A percentile compares a stretch with the other conserved stretches of the same genome.
These are phyloP conservation scores for Dictyostelium purpureum DNA, from an alignment of 78 protist species.

Conservation along the genomic window DNA sequence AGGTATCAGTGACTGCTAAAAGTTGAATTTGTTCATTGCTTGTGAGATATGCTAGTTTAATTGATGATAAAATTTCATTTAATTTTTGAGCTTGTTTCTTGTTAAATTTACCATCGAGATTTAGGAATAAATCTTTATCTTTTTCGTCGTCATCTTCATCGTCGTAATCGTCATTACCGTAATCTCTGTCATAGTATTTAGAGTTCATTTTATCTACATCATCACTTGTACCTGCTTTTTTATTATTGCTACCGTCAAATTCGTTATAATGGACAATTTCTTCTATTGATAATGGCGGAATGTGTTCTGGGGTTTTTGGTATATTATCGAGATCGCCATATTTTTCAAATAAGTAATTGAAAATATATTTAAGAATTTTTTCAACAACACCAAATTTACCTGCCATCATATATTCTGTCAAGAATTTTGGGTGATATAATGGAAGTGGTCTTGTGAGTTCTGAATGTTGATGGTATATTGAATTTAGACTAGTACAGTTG, in stretches of 20 bases:
- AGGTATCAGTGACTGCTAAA: constrained; percentile 65
- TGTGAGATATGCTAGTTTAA: constrained; percentile 25
- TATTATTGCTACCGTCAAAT: not conserved
- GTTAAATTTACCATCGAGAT: not conserved
- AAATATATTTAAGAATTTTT: constrained; percentile 29
- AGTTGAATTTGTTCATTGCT: constrained; percentile 34
- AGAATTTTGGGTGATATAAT: constrained; percentile 71
- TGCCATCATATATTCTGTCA: constrained; percentile 69
- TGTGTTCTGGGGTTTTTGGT: constrained; percentile 9
- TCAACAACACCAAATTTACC: constrained; percentile 66
- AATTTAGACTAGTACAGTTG: not conserved
- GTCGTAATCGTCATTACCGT: not conserved
- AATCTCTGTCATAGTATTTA: not conserved
- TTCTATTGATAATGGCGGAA: constrained; percentile 19
- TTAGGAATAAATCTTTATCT: not conserved
- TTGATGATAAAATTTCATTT: constrained; percentile 37
- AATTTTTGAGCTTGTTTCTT: constrained; percentile 24
- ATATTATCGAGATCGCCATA: constrained; percentile 1
- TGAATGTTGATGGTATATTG: constrained; percentile 52
- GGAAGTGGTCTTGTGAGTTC: constrained; percentile 32
- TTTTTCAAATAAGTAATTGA: constrained; percentile 3
- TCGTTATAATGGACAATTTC: not conserved
- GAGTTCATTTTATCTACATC: constrained; percentile 28
- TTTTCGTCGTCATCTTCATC: not conserved
- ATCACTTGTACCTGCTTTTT: not conserved